phyloP scores from a whole-genome alignment of 176 grass and related monocot species.

The Stipa capillata region DNA sequence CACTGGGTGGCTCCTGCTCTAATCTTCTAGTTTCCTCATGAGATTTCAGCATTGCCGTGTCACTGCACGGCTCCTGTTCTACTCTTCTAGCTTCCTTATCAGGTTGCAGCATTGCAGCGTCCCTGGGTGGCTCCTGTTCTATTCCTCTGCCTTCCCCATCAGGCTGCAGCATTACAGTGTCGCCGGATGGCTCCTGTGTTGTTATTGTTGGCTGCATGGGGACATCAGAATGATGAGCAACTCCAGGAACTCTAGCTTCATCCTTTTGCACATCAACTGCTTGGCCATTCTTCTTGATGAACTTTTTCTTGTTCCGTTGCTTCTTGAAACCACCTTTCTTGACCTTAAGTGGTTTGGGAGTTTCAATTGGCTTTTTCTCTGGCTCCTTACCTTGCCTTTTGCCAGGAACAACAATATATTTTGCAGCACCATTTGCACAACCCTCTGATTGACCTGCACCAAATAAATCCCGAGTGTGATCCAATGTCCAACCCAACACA shows the following conservation, averaged over 20 bases:
- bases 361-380: conserved; percentile 28
- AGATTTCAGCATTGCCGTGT: background rate
- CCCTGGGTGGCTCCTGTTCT: background rate
- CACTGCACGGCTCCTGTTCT: background rate
- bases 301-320: conserved; percentile 66
- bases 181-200: background rate
- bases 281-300: conserved; percentile 33
- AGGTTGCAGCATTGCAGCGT: background rate
- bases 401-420: conserved; percentile 62
- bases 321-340: conserved; percentile 60
- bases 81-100: conserved; percentile 4
- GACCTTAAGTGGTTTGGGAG: conserved; percentile 51
- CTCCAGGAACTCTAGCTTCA: conserved; percentile 19
- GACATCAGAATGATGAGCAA: conserved; percentile 12
- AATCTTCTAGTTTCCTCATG: background rate
- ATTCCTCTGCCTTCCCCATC: background rate
- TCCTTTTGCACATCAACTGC: conserved; percentile 22
- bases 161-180: background rate
- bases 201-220: background rate
- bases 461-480: conserved; percentile 8
- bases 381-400: conserved; percentile 49
- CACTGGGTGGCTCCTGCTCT: background rate
- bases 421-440: conserved; percentile 36
- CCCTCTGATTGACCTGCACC: conserved; percentile 54
- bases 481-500: background rate